Evolutionary conservation across 805 yeast species (phyloP).

Genomic region (Suhomyces kilbournensis): DNA sequence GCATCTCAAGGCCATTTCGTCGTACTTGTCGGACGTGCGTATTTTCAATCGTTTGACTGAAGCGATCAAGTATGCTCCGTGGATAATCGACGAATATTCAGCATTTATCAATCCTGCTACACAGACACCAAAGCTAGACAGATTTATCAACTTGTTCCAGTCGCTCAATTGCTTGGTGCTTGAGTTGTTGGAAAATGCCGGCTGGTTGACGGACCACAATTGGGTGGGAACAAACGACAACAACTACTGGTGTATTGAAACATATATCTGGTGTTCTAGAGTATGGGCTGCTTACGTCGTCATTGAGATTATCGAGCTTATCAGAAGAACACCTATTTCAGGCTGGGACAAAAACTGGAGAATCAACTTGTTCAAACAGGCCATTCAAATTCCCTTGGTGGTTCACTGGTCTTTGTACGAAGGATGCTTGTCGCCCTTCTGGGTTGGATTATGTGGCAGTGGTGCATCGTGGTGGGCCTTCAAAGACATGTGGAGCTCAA

Average conservation of each 20-base stretch:
- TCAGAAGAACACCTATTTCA: conserved; percentile 38
- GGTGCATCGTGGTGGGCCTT: conserved; percentile 46
- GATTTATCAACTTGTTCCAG: conserved; percentile 37
- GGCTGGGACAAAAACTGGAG: conserved; percentile 37
- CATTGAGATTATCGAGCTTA: conserved; percentile 38
- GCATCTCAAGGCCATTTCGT: conserved; percentile 33
- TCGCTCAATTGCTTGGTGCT: conserved; percentile 39
- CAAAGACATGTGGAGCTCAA: conserved; percentile 32
- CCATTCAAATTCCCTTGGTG: conserved; percentile 41
- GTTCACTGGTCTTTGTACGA: conserved; percentile 44
- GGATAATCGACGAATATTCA: conserved; percentile 40
- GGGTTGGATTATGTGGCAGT: conserved; percentile 47
- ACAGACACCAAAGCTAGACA: conserved; percentile 24
- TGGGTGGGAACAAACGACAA: conserved; percentile 43
- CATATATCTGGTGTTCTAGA: conserved; percentile 44
- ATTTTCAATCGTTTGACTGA: conserved; percentile 43
- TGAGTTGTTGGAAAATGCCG: conserved; percentile 42
- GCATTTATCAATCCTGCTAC: conserved; percentile 26
- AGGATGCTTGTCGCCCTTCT: conserved; percentile 44
- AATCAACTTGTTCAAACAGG: conserved; percentile 34
- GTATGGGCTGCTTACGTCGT: conserved; percentile 43
- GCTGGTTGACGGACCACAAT: conserved; percentile 46
- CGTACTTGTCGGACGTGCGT: conserved; percentile 39
- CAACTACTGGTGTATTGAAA: conserved; percentile 39
- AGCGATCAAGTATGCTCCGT: conserved; percentile 41